phyloP scores from a whole-genome alignment of 2,329 filamentous ascomycete species.

The Penicillium occitanis region DNA sequence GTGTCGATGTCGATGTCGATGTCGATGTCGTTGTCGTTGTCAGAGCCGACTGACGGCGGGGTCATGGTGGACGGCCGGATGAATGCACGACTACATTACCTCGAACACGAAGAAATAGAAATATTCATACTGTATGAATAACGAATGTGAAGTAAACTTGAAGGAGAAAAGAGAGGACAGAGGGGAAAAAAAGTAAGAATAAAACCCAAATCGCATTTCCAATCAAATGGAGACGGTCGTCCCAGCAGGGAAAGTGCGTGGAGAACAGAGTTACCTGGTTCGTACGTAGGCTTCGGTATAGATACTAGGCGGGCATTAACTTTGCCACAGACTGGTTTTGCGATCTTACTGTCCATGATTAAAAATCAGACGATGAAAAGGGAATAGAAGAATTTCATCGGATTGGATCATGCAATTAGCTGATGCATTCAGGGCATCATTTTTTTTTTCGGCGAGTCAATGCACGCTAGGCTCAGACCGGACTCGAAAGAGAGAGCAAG shows the following conservation, averaged over 20 bases:
- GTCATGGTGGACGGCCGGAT: conserved; percentile 29
- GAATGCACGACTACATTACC: neutral
- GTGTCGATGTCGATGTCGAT: conserved; percentile 39
- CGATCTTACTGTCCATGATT: neutral
- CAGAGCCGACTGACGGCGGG: conserved; percentile 20
- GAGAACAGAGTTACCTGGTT: neutral
- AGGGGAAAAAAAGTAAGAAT: neutral
- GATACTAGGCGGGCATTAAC: neutral
- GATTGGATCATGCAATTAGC: neutral
- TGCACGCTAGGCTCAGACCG: conserved; percentile 1
- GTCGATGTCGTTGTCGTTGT: conserved; percentile 28
- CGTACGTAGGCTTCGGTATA: neutral
- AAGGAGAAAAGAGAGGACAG: neutral
- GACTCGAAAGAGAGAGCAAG: neutral
- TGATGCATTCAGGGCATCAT: neutral
- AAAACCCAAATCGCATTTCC: neutral
- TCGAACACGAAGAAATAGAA: neutral
- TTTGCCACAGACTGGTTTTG: neutral
- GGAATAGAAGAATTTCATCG: neutral
- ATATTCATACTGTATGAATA: neutral
- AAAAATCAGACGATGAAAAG: neutral
- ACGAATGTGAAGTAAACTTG: neutral
- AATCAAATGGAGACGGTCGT: neutral
- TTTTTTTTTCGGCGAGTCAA: neutral
- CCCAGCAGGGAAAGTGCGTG: neutral